A percentile compares a stretch with the other conserved stretches of the same genome.
Evolutionary conservation across 1,284 basidiomycete species (phyloP).

Genomic region (Hortiboletus rubellus): DNA sequence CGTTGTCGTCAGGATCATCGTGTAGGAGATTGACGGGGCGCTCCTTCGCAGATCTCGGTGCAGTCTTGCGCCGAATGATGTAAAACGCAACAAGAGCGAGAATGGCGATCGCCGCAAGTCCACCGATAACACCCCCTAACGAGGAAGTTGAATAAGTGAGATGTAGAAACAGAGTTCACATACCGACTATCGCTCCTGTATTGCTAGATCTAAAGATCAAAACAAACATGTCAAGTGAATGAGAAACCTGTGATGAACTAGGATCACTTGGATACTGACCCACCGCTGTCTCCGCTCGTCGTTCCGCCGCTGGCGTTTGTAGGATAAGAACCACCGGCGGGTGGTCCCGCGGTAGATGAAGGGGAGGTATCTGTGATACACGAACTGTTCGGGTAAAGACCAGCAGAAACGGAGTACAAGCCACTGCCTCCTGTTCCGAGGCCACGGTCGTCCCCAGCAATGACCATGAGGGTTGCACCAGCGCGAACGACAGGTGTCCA

Average conservation of each 20-base stretch:
- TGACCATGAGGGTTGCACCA: constrained; percentile 62
- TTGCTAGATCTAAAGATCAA: constrained; percentile 40
- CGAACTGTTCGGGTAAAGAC: constrained; percentile 44
- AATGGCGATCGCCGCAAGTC: constrained; percentile 48
- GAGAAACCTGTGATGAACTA: not conserved
- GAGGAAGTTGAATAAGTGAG: constrained; percentile 6
- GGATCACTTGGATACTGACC: constrained; percentile 25
- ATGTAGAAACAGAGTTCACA: constrained; percentile 10
- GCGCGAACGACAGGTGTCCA: constrained; percentile 65
- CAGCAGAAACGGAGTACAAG: constrained; percentile 52
- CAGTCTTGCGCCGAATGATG: constrained; percentile 51
- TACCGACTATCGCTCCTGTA: constrained; percentile 62
- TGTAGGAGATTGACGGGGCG: constrained; percentile 63
- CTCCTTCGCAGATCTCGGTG: constrained; percentile 44
- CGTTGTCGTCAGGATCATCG: constrained; percentile 54
- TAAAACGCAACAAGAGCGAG: constrained; percentile 50
- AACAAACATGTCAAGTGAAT: not conserved
- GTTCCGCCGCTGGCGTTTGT: constrained; percentile 45
- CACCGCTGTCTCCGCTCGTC: constrained; percentile 21
- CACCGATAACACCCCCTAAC: constrained; percentile 64
- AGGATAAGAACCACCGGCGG: constrained; percentile 74
- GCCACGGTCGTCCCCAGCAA: constrained; percentile 66
- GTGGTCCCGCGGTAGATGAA: constrained; percentile 70
- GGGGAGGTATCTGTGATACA: constrained; percentile 64
- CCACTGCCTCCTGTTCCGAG: constrained; percentile 67